Percentiles rank a stretch among this genome's conserved stretches.
These are phyloP conservation scores for Pilasporangium apinafurcum DNA, from an alignment of 352 stramenopile species.

Conservation along the genomic window DNA sequence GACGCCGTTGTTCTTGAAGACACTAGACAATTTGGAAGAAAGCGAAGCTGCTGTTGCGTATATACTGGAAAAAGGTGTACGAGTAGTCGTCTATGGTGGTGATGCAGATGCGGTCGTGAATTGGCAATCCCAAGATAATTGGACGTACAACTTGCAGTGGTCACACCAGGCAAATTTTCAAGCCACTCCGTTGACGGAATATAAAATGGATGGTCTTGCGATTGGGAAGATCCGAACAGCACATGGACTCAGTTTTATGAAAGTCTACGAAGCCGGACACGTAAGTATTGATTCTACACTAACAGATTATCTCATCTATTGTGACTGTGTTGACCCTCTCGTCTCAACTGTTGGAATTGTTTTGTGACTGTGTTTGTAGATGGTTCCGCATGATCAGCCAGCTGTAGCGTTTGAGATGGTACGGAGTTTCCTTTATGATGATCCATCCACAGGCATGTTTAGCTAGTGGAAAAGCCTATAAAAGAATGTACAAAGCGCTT, in stretches of 20 bases:
- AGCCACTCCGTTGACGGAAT: slow-evolving; percentile 7
- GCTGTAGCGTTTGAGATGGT: slow-evolving; percentile 36
- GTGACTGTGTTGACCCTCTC: neutral
- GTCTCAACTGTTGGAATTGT: too few species aligned
- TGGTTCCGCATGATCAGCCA: slow-evolving; percentile 74
- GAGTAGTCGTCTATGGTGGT: slow-evolving; percentile 64
- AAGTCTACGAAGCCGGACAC: slow-evolving; percentile 58
- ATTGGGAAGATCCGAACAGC: slow-evolving; percentile 38
- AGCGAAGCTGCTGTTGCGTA: slow-evolving; percentile 43
- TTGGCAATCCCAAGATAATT: slow-evolving; percentile 61
- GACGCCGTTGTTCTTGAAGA: slow-evolving; percentile 7
- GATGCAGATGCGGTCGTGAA: slow-evolving; percentile 67
- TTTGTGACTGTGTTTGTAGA: slow-evolving; percentile 20
- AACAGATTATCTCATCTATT: neutral
- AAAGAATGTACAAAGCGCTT: neutral
- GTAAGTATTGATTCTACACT: slow-evolving; percentile 24
- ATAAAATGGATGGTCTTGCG: slow-evolving; percentile 8
- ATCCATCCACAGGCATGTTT: slow-evolving; percentile 17
- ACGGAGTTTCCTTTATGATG: slow-evolving; percentile 30
- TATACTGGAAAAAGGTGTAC: slow-evolving; percentile 44
- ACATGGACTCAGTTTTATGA: slow-evolving; percentile 56
- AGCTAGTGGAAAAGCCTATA: slow-evolving; percentile 11
- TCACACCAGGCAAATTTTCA: slow-evolving; percentile 23
- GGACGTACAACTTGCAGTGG: slow-evolving; percentile 53
- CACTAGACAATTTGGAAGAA: slow-evolving; percentile 46